phyloP scores from a whole-genome alignment of 257 asterid genomes.

The Lithospermum erythrorhizon region DNA sequence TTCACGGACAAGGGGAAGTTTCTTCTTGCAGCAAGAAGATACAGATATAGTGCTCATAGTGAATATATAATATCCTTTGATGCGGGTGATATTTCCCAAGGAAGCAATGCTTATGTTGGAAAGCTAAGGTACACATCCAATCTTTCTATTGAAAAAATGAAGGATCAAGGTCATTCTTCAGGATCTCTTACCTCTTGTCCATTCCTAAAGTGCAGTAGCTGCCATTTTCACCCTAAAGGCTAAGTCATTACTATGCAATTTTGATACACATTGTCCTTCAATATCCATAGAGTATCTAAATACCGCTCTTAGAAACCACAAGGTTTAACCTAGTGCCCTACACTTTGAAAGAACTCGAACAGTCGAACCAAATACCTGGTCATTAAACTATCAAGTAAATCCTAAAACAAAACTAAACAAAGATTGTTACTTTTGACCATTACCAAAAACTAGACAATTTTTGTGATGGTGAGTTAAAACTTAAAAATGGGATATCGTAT shows the following conservation, averaged over 20 bases:
- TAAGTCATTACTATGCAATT: background rate
- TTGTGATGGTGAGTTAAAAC: too few species aligned
- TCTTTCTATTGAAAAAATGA: conserved; percentile 3
- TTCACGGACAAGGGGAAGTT: conserved; percentile 77
- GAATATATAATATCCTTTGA: conserved; percentile 82
- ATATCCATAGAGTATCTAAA: background rate
- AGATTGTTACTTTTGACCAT: too few species aligned
- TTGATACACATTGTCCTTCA: background rate
- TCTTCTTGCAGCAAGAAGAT: conserved; percentile 80
- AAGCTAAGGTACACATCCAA: conserved; percentile 56
- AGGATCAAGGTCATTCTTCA: background rate
- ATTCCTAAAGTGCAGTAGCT: background rate
- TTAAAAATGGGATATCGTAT: too few species aligned
- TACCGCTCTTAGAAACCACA: background rate
- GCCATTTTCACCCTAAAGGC: background rate
- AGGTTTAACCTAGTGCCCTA: too few species aligned
- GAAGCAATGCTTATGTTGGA: conserved; percentile 88
- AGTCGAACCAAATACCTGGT: too few species aligned
- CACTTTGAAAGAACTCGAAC: too few species aligned
- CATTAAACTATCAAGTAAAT: too few species aligned
- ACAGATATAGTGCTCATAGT: conserved; percentile 62
- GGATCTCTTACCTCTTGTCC: background rate
- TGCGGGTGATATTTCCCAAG: conserved; percentile 71
- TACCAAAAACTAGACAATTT: too few species aligned
- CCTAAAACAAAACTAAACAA: too few species aligned